These are phyloP conservation scores for Besnoitia besnoiti DNA, from an alignment of 169 alveolate species.

Conservation along the genomic window DNA sequence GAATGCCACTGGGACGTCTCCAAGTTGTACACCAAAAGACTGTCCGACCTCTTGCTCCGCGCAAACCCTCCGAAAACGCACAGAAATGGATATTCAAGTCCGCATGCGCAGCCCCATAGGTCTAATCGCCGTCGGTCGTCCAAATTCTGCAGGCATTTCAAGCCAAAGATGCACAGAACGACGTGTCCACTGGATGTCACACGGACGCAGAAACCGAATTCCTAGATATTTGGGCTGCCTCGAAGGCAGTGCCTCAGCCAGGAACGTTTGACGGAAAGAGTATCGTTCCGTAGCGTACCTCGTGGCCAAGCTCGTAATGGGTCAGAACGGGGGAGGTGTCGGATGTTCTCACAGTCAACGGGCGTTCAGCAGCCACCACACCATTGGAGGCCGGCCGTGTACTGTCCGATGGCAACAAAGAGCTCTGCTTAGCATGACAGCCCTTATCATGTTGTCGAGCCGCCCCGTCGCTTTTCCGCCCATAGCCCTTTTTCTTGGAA, in stretches of 20 bases:
- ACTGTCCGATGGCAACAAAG: neutral
- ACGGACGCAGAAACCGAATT: no score
- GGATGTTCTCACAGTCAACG: neutral
- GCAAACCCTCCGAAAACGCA: conserved; percentile 42
- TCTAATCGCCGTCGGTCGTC: neutral
- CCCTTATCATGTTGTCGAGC: no score
- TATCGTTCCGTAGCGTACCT: no score
- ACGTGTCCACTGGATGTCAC: no score
- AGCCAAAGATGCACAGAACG: no score
- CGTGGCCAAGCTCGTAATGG: neutral
- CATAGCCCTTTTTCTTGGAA: neutral
- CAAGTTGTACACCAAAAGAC: neutral
- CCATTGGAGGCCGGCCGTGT: neutral
- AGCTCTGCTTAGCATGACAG: no score
- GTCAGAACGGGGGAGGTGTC: neutral
- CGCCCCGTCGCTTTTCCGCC: neutral
- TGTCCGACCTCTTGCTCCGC: neutral
- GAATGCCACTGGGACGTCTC: neutral
- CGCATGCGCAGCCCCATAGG: conserved; percentile 31
- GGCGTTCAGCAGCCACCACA: neutral
- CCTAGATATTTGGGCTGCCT: no score
- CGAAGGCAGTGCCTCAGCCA: no score
- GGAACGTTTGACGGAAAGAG: no score
- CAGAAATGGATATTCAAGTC: neutral
- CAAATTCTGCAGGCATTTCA: neutral